Percentiles rank a stretch among this genome's conserved stretches.
phyloP scores from a whole-genome alignment of 78 protist genomes.

The Dictyostelium discoideum region DNA sequence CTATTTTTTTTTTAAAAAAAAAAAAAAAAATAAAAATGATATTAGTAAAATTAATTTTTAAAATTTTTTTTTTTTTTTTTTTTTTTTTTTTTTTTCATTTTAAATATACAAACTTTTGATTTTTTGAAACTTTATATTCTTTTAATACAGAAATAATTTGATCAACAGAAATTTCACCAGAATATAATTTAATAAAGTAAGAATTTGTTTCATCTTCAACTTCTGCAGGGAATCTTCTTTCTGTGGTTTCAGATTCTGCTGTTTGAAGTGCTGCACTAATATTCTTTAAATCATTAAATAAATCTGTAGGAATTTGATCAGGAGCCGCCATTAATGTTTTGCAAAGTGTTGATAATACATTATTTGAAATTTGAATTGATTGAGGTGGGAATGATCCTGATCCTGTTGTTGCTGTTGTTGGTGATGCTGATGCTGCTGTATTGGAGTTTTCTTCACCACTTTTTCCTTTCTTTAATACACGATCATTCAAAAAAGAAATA shows the following conservation, averaged over 20 bases:
- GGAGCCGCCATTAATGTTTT: neutral
- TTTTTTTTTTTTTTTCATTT: no score
- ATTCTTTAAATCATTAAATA: neutral
- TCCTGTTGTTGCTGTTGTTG: neutral
- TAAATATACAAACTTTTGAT: slow-evolving; percentile 41
- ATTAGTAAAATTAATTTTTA: neutral
- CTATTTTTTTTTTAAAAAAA: neutral
- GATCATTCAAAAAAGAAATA: slow-evolving; percentile 39
- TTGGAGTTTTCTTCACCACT: neutral
- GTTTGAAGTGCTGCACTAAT: neutral
- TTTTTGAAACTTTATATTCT: slow-evolving; percentile 77
- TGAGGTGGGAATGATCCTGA: neutral
- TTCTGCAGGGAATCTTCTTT: slow-evolving; percentile 71
- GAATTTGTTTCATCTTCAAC: slow-evolving; percentile 93
- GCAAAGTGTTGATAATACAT: slow-evolving; percentile 16
- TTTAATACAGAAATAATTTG: slow-evolving; percentile 72
- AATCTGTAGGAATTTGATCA: slow-evolving; percentile 26
- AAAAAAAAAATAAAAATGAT: neutral
- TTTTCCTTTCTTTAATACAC: neutral
- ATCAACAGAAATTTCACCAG: slow-evolving; percentile 66
- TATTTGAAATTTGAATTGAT: slow-evolving; percentile 34
- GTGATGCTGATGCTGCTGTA: neutral
- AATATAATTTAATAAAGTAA: slow-evolving; percentile 88
- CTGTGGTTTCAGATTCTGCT: neutral
- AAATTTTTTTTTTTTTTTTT: no score